phyloP scores from a whole-genome alignment of 2,329 filamentous ascomycete species.

The Neonectria punicea region DNA sequence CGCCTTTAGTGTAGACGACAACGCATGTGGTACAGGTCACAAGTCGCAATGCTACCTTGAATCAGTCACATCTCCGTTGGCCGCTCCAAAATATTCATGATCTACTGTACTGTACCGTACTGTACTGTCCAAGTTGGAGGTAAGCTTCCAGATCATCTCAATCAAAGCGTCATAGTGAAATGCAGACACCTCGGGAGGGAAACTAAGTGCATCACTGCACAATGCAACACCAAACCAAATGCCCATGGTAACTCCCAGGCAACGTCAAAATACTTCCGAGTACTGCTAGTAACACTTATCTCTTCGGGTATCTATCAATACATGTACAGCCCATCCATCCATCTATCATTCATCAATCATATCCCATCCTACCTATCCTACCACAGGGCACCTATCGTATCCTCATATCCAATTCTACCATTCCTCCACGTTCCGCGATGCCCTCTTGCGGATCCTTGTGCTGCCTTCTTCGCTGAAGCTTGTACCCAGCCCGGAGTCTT shows the following conservation, averaged over 20 bases:
- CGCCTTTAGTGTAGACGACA: background rate
- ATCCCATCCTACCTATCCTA: background rate
- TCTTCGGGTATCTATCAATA: constrained; percentile 23
- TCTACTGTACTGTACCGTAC: no score
- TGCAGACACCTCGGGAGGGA: background rate
- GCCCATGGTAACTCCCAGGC: background rate
- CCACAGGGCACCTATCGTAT: no score
- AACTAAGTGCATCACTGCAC: background rate
- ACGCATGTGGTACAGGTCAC: background rate
- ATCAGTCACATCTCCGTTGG: background rate
- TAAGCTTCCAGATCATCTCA: background rate
- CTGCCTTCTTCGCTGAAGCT: constrained; percentile 58
- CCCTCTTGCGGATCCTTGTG: constrained; percentile 46
- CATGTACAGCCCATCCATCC: background rate
- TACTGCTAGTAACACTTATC: background rate
- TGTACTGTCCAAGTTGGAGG: background rate
- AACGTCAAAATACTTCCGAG: background rate
- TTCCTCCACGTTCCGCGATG: constrained; percentile 40
- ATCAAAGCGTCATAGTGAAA: background rate
- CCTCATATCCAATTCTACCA: background rate
- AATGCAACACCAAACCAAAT: background rate
- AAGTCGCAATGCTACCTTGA: background rate
- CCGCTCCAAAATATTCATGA: no score
- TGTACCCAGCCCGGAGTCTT: constrained; percentile 65
- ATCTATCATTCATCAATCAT: constrained; percentile 4